phyloP scores from a whole-genome alignment of 768 basidiomycete species.

The Mycena capillaripes region DNA sequence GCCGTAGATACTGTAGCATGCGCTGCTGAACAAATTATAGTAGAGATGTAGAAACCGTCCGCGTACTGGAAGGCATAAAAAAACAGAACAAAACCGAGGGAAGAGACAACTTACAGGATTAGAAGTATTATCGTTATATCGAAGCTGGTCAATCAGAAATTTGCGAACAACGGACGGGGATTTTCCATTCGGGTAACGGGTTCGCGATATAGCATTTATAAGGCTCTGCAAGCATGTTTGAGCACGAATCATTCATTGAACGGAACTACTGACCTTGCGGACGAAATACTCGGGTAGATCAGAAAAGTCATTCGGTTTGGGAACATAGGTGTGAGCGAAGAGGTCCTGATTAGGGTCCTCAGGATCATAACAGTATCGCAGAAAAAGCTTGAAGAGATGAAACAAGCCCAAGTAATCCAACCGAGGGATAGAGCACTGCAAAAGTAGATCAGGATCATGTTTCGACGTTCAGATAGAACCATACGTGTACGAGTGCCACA shows the following conservation, averaged over 20 bases:
- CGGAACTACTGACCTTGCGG: constrained; percentile 75
- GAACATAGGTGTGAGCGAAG: constrained; percentile 91
- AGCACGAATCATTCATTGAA: not conserved
- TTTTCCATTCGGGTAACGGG: constrained; percentile 90
- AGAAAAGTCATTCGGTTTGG: constrained; percentile 94
- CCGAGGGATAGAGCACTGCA: constrained; percentile 85
- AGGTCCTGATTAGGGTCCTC: constrained; percentile 86
- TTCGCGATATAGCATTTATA: constrained; percentile 85
- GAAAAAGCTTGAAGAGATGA: constrained; percentile 95
- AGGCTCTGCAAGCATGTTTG: constrained; percentile 67
- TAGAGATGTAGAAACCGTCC: constrained; percentile 92
- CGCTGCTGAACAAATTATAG: constrained; percentile 86
- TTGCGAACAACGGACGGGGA: constrained; percentile 88
- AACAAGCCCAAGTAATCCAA: constrained; percentile 94
- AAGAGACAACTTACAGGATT: constrained; percentile 74
- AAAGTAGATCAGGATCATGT: constrained; percentile 27
- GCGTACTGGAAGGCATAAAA: constrained; percentile 71
- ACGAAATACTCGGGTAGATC: constrained; percentile 95
- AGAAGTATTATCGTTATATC: constrained; percentile 94
- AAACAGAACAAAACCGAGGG: constrained; percentile 2
- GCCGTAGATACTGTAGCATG: constrained; percentile 83
- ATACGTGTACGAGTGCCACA: constrained; percentile 82
- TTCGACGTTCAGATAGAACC: constrained; percentile 16
- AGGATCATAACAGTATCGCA: constrained; percentile 91
- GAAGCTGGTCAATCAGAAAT: constrained; percentile 92